Base-by-base conservation (phyloP, 2,329 filamentous ascomycete genomes). In the Exophiala mesophila region DNA sequence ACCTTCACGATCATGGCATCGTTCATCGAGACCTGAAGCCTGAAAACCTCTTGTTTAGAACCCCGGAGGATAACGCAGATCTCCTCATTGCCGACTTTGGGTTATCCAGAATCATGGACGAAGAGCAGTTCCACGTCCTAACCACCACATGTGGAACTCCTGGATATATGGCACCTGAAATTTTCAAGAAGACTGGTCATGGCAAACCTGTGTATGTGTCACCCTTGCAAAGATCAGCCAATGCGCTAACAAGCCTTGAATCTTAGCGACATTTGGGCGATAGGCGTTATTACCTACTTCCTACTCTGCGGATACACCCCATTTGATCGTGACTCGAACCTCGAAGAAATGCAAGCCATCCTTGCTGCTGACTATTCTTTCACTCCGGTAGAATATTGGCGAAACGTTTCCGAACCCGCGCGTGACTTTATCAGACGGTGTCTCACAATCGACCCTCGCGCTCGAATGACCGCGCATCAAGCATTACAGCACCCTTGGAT, bases 311-410 rank as follows among this genome's bases (percentile, higher is more conserved):
- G 92, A 45, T 97, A 97, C 69, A 98, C 92, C 1, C 92, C 92
- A 9, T 98, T 98, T 63, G 92, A 98, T 67, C 85, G 92, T 42
- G 92, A 97, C 65, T 90, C 82, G 57, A 95, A 98, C 67, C 82
- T 97, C 59, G 92, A 98, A 70, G 92, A 98, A 70, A 97, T 98
- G 90, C 90, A 97, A 70, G 92, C 92, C 56, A 98, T 98, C 61
- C 79, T 97, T 43, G 85, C 88, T 50, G 92, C 92, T 46, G 90
- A 97, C 70, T 98, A 97, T 72, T 85, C 81, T 60, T 98, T 97
- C 66, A 90, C 87, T 3, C 92, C 92, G 1, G 69, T 86, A 49
- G 90, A 96, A 63, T 97, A 97, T 74, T 98, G 92, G 92, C 85
- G 89, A 50, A 88, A 87, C 47, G 90, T 98, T 49, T 94, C 88